phyloP scores from a whole-genome alignment of 2,329 filamentous ascomycete species.

The Fonsecaea erecta region DNA sequence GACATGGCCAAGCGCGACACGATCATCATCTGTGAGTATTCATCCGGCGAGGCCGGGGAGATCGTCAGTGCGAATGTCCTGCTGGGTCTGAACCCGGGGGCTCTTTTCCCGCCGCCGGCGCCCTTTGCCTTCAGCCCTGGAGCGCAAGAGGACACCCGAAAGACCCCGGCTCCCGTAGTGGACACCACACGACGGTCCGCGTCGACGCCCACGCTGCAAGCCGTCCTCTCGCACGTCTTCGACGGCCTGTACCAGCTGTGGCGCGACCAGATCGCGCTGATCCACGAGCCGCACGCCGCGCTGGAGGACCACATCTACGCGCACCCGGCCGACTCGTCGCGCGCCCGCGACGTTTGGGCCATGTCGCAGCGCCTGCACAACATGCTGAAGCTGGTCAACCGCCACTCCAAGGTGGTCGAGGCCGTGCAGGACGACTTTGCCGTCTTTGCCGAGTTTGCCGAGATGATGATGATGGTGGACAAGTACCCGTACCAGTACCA shows the following conservation, averaged over 20 bases:
- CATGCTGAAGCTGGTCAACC: slow-evolving; percentile 57
- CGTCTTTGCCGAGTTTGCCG: slow-evolving; percentile 49
- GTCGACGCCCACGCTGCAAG: slow-evolving; percentile 5
- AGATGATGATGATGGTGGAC: no score
- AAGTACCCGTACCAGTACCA: no score
- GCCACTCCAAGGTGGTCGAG: slow-evolving; percentile 49
- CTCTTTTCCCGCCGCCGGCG: neutral
- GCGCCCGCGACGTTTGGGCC: slow-evolving; percentile 58
- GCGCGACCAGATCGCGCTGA: slow-evolving; percentile 17
- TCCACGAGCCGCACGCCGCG: slow-evolving; percentile 19
- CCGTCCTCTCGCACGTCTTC: slow-evolving; percentile 19
- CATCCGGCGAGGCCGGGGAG: slow-evolving; percentile 14
- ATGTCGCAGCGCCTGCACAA: slow-evolving; percentile 59
- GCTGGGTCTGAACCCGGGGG: slow-evolving; percentile 12
- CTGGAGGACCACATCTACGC: slow-evolving; percentile 60
- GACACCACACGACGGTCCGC: neutral
- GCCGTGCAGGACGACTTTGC: slow-evolving; percentile 52
- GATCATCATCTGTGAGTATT: slow-evolving; percentile 24
- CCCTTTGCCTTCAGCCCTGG: no score
- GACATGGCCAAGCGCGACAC: slow-evolving; percentile 21
- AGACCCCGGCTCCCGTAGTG: no score
- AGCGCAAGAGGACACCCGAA: no score
- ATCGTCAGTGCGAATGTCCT: slow-evolving; percentile 12
- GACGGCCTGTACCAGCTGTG: slow-evolving; percentile 19
- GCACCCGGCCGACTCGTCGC: slow-evolving; percentile 58